Evolutionary conservation across 176 grass and related monocot genomes (phyloP), one percentile per base, ranked within the genome.

Genomic region (Juncus inflexus): DNA sequence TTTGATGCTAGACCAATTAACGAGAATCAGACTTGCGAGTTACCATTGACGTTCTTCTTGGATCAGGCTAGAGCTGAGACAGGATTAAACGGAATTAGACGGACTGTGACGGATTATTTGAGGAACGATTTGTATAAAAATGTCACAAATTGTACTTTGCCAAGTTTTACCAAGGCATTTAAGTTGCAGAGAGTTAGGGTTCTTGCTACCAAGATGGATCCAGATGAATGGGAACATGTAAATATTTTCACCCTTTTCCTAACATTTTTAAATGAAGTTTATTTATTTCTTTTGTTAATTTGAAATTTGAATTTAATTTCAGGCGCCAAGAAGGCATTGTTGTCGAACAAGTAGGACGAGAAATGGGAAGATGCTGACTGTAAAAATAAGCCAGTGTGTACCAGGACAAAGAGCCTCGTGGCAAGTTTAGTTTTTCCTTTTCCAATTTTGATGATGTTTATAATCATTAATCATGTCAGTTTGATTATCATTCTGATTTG

Each of bases 241-340:
- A 36, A 41, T 36, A 1, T 4, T 5, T 5, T 7, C 7, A 59
- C 4, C 9, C 3, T 60, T 52, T 66, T 16, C 9, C 16, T 74
- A 40, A 40, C 2, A 35, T 15, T 6, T 50, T 3, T 13, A 5
- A 15, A 37, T 39, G 19, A 28, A 28, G 19, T 28, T 1, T 28
- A 28, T 28, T 28, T 19, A 55, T 55, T 43, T 15, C 3, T 38
- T 38, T 15, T 58, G 4, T 50, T 19, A 12, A 51, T 50, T 9
- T 35, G 38, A 7, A 11, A 0, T 12, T 35, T 38, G 4, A 5
- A 60, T 45, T 14, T 3, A 73, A 10, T 73, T 79, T 14, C 80
- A 96, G 91, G 91, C 91, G 3, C 84, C 87, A 4, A 72, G 87
- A 77, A 76, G 91, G 78, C 87, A 91, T 8, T 91, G 87, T 49